Conservation (phyloP, 148 eudicot genomes). For the Fagopyrum homotropicum region DNA sequence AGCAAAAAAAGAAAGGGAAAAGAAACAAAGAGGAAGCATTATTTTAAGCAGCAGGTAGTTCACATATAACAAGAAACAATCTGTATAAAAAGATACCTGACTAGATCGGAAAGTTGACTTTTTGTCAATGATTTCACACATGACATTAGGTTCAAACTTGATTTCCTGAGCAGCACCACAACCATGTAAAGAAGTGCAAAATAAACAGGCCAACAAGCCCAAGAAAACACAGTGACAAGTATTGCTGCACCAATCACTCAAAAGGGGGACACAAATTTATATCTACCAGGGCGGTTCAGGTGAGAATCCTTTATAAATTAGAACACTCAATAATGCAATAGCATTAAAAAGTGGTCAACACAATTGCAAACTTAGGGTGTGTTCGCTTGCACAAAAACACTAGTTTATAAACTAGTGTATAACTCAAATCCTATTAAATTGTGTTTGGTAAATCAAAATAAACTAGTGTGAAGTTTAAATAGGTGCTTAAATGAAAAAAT, state of each 20-base stretch:
- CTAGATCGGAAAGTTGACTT: constrained; percentile 42
- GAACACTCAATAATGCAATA: not conserved
- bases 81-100: constrained; percentile 38
- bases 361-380: not conserved
- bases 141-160: constrained; percentile 66
- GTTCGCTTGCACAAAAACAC: too few species aligned
- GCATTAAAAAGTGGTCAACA: not conserved
- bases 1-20: not conserved
- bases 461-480: too few species aligned
- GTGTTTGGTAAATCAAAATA: too few species aligned
- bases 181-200: not conserved
- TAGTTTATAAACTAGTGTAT: too few species aligned
- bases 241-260: not conserved
- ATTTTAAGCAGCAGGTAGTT: not conserved
- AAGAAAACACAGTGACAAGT: not conserved
- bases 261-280: not conserved
- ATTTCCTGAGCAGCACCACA: constrained; percentile 45
- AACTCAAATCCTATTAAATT: too few species aligned
- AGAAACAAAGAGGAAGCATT: not conserved
- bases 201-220: not conserved
- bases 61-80: not conserved
- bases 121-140: constrained; percentile 68
- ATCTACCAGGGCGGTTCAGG: not conserved
- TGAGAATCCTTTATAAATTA: not conserved
- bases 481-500: too few species aligned